Evolutionary conservation across 805 yeast species (phyloP), one percentile per base, ranked within the genome.

Genomic region (Metahyphopichia silvanorum): DNA sequence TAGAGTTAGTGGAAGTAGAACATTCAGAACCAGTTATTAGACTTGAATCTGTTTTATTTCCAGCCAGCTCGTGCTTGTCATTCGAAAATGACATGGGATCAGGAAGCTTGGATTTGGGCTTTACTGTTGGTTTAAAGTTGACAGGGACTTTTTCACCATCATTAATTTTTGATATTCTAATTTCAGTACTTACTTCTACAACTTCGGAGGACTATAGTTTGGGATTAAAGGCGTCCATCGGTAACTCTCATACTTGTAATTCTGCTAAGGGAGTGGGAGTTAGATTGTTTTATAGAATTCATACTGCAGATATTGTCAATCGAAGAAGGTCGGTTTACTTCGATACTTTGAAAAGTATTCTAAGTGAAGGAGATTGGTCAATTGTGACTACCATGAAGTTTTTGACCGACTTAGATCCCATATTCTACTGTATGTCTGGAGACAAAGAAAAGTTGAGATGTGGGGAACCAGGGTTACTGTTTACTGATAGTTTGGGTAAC

Each of bases 371-470:
- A 1, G 31, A 24, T 11, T 43, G 51, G 49, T 8, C 15, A 13
- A 7, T 26, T 10, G 18, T 43, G 23, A 31, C 33, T 9, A 8
- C 15, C 5, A 17, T 27, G 12, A 42, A 37, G 32, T 37, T 26
- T 22, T 27, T 44, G 16, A 22, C 43, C 13, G 42, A 35, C 17
- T 6, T 28, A 11, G 17, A 32, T 1, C 53, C 55, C 1, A 38
- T 32, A n/a, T 49, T 37, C 38, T 44, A 33, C 33, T 49, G 55
- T 34, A 48, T 25, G 9, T 39, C 49, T 3, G 44, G 32, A 10
- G 45, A 44, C 25, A 35, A 34, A 14, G 27, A 43, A 29, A 45
- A 46, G 24, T 32, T 49, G 25, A 27, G 23, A n/a, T 49, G 55
- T 25, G 38, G 30, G 20, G 23, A 19, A 13, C 33, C 44, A 2